Base-by-base conservation (phyloP, 2,329 filamentous ascomycete species). In the Hymenoscyphus fraxineus region DNA sequence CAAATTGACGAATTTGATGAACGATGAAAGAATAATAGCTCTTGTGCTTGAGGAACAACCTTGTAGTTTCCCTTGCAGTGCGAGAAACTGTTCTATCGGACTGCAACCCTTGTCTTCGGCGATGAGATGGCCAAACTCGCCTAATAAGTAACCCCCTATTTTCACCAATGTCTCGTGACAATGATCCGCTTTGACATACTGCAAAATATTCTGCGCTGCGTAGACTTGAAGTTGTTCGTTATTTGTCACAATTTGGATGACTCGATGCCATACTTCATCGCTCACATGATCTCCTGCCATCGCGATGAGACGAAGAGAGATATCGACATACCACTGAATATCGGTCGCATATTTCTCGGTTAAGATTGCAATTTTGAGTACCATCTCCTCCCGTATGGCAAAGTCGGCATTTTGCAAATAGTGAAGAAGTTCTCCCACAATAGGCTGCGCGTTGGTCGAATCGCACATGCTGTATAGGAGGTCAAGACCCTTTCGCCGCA, bases 381-480 rank as follows among this genome's bases (percentile, higher is more conserved):
- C 95, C 95, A 99, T 99, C 77, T 99, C 95, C 79, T 99, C 96
- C 68, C 96, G 88, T 72, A 99, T 97, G 5, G 94, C 94, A 77
- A 97, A 99, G 77, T 99, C 95, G 58, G 95, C 95, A 63, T 92
- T 97, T 74, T 97, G 94, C 9, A 99, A 85, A 77, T 97, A 98
- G 70, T 94, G 92, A 61, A 99, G 80, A 60, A 99, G 87, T 79
- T 99, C 95, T 66, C 91, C 90, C 47, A 99, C 95, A 70, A 99
- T 96, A 10, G 92, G 88, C 69, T 92, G 90, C 7, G 95, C 93
- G 77, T 99, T 99, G n/a, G 89, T 89, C 40, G 91, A 86, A 78
- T 99, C 95, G 77, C 96, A 99, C 95, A 99, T 99, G 86, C 95
- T 99, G 85, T 99, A 99, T 40, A 99, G 85, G 63, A 99, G 80